Base-by-base conservation (phyloP, 1,284 basidiomycete genomes). In the Ganoderma multipileum region DNA sequence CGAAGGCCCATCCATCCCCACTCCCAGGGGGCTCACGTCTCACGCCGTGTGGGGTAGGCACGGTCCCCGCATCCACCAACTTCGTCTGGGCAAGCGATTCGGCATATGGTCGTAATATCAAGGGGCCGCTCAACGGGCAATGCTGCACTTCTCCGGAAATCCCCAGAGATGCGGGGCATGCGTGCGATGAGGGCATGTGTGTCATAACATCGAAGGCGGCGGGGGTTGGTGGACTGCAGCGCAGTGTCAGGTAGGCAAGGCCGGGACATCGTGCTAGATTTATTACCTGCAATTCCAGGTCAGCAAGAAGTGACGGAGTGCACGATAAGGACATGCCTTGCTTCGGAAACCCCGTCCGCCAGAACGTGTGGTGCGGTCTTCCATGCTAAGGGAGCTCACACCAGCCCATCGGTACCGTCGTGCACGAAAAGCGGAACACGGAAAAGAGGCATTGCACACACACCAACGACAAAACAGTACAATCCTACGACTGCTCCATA, bases 401-500 rank as follows among this genome's bases (percentile, higher is more conserved):
- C 47, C 47, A 50, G 3, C 47, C 47, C 47, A 50, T 23, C 47
- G 47, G 47, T 50, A 50, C 23, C 47, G 12, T 50, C 23, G 23
- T 50, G 47, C 23, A 50, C 33, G 33, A 33, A 33, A 33, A 33
- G 23, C 47, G 52, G 30, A 55, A 55, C 1, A 16, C 26, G 52
- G 52, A 55, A 55, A 55, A 55, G 5, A 28, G 52, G 52, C 14
- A 38, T 58, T n/a, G 33, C 33, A 36, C 55, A 11, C 52, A 54
- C 38, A 12, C n/a, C 16, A 33, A 55, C 36, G 26, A 52, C 28
- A 28, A 0, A 9, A 60, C 33, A n/a, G 38, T 23, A 60, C 39
- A 54, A 44, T 12, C 11, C 62, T 74, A 91, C 69, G 87, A 88
- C 82, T 96, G 94, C 80, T 96, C 94, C 59, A 84, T 85, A 69